phyloP scores from a whole-genome alignment of 331 rosid species.

The Erythrophleum ivorense region DNA sequence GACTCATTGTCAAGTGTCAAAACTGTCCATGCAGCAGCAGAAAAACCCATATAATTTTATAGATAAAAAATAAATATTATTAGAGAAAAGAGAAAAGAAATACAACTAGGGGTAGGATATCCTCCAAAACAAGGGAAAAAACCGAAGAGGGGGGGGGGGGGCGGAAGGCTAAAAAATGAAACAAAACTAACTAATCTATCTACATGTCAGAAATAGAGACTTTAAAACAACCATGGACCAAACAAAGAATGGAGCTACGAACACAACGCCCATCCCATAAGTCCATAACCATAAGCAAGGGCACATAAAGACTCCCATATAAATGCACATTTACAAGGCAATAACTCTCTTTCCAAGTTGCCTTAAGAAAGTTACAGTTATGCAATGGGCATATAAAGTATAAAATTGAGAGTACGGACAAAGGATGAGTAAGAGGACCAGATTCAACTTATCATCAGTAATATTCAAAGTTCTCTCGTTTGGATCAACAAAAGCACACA shows the following conservation, averaged over 20 bases:
- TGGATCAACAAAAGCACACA: constrained; percentile 24
- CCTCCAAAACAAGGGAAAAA: too few species aligned
- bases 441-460: background rate
- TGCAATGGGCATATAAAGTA: background rate
- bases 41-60: background rate
- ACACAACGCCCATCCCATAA: background rate
- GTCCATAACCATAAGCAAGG: background rate
- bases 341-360: background rate
- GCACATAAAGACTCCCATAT: background rate
- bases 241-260: too few species aligned
- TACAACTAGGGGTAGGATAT: background rate
- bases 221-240: background rate
- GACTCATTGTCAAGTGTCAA: constrained; percentile 42
- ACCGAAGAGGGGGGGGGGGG: too few species aligned
- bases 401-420: background rate
- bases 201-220: background rate
- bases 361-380: background rate
- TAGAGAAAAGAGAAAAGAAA: background rate
- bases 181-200: background rate
- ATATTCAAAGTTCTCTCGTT: constrained; percentile 10
- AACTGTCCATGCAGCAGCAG: constrained; percentile 45
- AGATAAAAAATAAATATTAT: background rate
- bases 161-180: background rate
- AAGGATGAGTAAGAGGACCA: background rate
- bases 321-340: background rate